Evolutionary conservation across 2,329 filamentous ascomycete species (phyloP), one percentile per base, ranked within the genome.

Genomic region (Penicillium sp.): DNA sequence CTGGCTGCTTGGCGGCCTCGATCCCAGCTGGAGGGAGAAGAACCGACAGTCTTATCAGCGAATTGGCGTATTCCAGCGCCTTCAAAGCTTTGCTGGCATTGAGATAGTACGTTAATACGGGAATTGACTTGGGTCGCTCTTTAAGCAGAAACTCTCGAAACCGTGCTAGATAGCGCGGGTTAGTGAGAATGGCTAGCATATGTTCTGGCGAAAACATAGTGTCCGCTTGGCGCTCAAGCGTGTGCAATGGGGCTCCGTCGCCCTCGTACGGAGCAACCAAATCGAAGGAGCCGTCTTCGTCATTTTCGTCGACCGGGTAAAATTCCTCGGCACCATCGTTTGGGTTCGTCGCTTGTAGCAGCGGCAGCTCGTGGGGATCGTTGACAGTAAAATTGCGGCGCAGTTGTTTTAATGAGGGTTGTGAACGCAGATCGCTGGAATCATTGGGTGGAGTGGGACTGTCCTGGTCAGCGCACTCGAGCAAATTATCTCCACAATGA

Each of bases 61-160:
- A 83, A 69, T 92, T 91, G 21, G 88, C 83, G 65, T 92, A 92
- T 35, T 82, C 80, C 57, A 92, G 85, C 1, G 89, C 88, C 63
- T 85, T 84, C 13, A 91, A 72, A 1, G 89, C 88, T 67, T 92
- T 93, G 56, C 86, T 72, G 0, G 88, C 83, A 64, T 91, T 87
- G 2, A 92, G 79, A 62, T 91, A 91, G 75, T 91, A 90, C 25
- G 87, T 83, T 14, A 92, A 74, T 7, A 89, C 75, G 0, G 88
- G 83, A 2, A 90, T 78, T 0, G 88, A 90, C 23, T 81, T 75
- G 5, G 87, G 85, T 45, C 87, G 80, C 44, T 82, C 78, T 3
- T 77, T 71, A 55, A 83, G 83, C 3, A 92, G 76, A 65, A 90
- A 93, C 3, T 84, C 80, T 2, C 85, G 88, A 69, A 92, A 92